Conservation (phyloP, 345 rosid genomes). For the Ceriops decandra region DNA sequence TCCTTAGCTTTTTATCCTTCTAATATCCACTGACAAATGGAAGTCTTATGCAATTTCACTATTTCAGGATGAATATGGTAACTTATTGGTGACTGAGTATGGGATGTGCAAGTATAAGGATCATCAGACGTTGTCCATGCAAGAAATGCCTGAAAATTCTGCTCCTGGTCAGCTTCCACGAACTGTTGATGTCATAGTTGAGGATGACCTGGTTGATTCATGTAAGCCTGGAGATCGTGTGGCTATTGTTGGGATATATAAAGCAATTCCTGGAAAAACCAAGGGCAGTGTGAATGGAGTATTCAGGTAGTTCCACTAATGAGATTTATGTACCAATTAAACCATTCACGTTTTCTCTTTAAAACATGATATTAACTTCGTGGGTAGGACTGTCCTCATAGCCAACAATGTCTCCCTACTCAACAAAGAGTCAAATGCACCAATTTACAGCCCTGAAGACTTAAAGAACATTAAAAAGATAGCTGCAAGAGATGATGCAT, state of each 20-base stretch:
- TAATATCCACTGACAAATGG: slow-evolving; percentile 3
- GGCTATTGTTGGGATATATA: slow-evolving; percentile 81
- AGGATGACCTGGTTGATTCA: slow-evolving; percentile 94
- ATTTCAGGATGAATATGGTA: slow-evolving; percentile 83
- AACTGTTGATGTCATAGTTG: slow-evolving; percentile 87
- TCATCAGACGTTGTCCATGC: slow-evolving; percentile 95
- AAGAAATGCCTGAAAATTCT: slow-evolving; percentile 98
- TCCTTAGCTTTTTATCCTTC: slow-evolving; percentile 7
- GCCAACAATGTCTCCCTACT: slow-evolving; percentile 89
- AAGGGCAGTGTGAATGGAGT: slow-evolving; percentile 98
- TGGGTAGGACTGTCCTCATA: slow-evolving; percentile 76
- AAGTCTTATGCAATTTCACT: slow-evolving; percentile 10
- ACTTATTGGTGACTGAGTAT: slow-evolving; percentile 90
- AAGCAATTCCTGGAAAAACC: slow-evolving; percentile 92
- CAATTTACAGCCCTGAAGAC: slow-evolving; percentile 74
- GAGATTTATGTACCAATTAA: not conserved
- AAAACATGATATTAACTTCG: slow-evolving; percentile 2
- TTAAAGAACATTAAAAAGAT: slow-evolving; percentile 77
- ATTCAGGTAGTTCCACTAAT: slow-evolving; percentile 55
- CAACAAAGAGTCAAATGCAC: slow-evolving; percentile 96
- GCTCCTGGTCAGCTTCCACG: slow-evolving; percentile 99
- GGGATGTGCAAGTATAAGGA: slow-evolving; percentile 94
- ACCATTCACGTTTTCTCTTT: slow-evolving; percentile 6
- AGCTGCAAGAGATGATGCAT: slow-evolving; percentile 81
- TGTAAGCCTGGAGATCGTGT: slow-evolving; percentile 99